A percentile compares a stretch with the other conserved stretches of the same genome.
These are phyloP conservation scores for Sugiyamaella paludigena DNA, from an alignment of 1,139 yeast genomes.

Conservation along the genomic window DNA sequence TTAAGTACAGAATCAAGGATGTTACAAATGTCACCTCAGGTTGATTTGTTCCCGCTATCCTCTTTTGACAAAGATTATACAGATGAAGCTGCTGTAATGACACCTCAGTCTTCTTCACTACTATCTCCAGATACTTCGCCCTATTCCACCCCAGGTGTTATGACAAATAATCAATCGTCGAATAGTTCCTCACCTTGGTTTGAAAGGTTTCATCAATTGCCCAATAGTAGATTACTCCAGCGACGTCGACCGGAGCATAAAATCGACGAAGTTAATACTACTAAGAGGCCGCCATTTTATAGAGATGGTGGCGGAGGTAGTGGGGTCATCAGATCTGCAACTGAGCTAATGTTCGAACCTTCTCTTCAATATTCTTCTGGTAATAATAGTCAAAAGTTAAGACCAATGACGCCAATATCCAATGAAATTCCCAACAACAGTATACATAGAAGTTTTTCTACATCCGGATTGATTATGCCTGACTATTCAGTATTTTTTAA, in stretches of 20 bases:
- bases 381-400: not conserved
- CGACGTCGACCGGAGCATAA: constrained; percentile 14
- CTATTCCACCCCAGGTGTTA: not conserved
- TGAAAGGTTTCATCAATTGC: constrained; percentile 3
- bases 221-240: constrained; percentile 5
- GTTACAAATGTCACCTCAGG: constrained; percentile 12
- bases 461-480: constrained; percentile 10
- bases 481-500: not conserved
- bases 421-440: not conserved
- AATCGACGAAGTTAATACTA: constrained; percentile 12
- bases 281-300: not conserved
- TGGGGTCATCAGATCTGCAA: constrained; percentile 8
- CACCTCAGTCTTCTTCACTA: constrained; percentile 16
- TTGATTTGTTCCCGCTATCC: constrained; percentile 3
- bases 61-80: constrained; percentile 16
- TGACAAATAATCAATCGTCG: too few species aligned
- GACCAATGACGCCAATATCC: not conserved
- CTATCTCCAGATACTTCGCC: constrained; percentile 15
- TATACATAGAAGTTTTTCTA: constrained; percentile 15
- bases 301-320: not conserved
- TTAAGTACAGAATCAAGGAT: constrained; percentile 6
- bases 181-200: constrained; percentile 4
- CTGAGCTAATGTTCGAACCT: constrained; percentile 7
- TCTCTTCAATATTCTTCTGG: constrained; percentile 3
- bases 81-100: constrained; percentile 10